Evolutionary conservation across 2,329 filamentous ascomycete species (phyloP), one percentile per base, ranked within the genome.

Genomic region (Colletotrichum navitas): DNA sequence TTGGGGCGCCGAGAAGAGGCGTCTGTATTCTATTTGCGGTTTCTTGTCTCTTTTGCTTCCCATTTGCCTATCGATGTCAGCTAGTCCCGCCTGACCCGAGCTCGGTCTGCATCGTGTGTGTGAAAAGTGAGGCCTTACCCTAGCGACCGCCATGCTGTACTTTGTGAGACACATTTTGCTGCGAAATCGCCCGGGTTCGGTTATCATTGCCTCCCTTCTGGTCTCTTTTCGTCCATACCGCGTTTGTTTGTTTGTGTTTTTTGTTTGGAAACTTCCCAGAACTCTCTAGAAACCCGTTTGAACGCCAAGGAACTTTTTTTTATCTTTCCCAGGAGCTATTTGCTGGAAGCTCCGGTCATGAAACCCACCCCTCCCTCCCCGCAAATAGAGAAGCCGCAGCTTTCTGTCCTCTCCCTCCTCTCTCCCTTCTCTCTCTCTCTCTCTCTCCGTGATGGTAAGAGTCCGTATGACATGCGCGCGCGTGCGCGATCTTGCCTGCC

Each of bases 111-210:
- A 59, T 39, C 11, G 21, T 14, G 24, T 32, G 10, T 47, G 21
- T 21, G 43, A n/a, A 36, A n/a, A 43, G 56, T 51, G 56, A 71
- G 68, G 56, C 63, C n/a, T 24, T 71, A 71, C 68, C 56, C 68
- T 51, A 58, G 43, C 43, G 45, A 68, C 61, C 60, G 43, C 34
- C 34, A 24, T 47, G 10, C 45, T 47, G 45, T 12, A 24, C 11
- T 5, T 45, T 12, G 5, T 11, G 8, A 12, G 45, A 47, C 6
- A n/a, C 2, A 10, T 24, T 47, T 45, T n/a, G 49, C 32, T 49
- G 41, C 58, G 29, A 36, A 36, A 67, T 41, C 39, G 65, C 49
- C 49, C 1, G 29, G 29, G n/a, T 29, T 59, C 39, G 39, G 26
- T 2, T 10, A 12, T 52, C 2, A 24, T 29, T 39, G 58, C 52